Evolutionary conservation across 352 stramenopile genomes (phyloP).

Genomic region (Globisporangium nunn): DNA sequence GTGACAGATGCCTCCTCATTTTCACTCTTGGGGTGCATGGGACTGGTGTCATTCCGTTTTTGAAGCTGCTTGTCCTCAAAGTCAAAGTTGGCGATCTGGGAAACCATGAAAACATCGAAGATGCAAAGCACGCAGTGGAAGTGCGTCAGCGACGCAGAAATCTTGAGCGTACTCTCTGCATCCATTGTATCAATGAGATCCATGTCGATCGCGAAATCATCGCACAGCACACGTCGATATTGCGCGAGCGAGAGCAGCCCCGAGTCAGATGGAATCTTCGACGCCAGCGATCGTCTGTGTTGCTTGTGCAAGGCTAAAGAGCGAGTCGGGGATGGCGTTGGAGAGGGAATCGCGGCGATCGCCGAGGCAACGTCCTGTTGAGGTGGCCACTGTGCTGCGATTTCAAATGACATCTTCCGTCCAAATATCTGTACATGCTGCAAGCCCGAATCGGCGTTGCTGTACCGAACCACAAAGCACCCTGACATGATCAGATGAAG

Average conservation of each 20-base stretch:
- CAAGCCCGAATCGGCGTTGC: slow-evolving; percentile 27
- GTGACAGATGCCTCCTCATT: not conserved
- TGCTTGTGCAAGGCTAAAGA: slow-evolving; percentile 4
- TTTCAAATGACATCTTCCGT: slow-evolving; percentile 63
- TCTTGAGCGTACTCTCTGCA: slow-evolving; percentile 31
- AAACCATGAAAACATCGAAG: slow-evolving; percentile 46
- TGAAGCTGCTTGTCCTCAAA: slow-evolving; percentile 4
- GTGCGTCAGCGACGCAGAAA: slow-evolving; percentile 56
- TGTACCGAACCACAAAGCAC: slow-evolving; percentile 51
- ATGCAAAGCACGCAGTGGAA: slow-evolving; percentile 62
- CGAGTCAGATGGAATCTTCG: not conserved
- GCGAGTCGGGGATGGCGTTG: slow-evolving; percentile 16
- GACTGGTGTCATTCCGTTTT: not conserved
- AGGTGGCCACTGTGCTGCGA: slow-evolving; percentile 51
- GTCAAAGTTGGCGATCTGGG: slow-evolving; percentile 11
- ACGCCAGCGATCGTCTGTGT: not conserved
- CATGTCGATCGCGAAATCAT: slow-evolving; percentile 68
- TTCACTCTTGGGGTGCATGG: not conserved
- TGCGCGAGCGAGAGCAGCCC: slow-evolving; percentile 9
- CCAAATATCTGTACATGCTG: slow-evolving; percentile 57
- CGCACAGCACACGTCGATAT: slow-evolving; percentile 57
- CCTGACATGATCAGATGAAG: slow-evolving; percentile 56
- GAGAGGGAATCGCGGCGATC: slow-evolving; percentile 13
- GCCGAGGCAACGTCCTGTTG: slow-evolving; percentile 7
- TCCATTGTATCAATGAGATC: slow-evolving; percentile 47